Evolutionary conservation across 257 asterid species (phyloP), one percentile per base, ranked within the genome.

Genomic region (Nicotiana otophora): DNA sequence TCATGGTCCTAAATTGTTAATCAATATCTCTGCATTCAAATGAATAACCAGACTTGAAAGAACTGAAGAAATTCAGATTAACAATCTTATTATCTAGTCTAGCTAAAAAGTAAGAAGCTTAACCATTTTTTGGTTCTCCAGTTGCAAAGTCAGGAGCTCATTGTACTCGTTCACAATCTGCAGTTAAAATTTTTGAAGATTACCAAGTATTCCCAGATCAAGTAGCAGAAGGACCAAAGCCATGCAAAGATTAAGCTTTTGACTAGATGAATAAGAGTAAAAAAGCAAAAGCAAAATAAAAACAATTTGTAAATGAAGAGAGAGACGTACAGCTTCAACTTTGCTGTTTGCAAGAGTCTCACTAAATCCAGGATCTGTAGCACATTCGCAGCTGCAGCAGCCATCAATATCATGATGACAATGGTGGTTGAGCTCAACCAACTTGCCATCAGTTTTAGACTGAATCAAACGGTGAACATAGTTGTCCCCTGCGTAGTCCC

Each of bases 401-500:
- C 87, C 91, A 85, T 90, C 94, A 86, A 82, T 81, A 64, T 82
- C 81, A 83, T 70, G 88, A 23, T 76, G 34, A 85, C 97, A 89
- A 60, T 88, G 96, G 84, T 87, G 93, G 86, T 96, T 94, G 87
- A 94, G 87, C 90, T 91, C 99, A 51, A 96, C 97, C 91, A 94
- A 84, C 84, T 96, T 92, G 57, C 99, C 98, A 88, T 96, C 97
- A 66, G 98, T 93, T 87, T 96, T 96, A 80, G 98, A 93, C 85
- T 92, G 99, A 87, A 96, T 93, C 87, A 96, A 80, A 42, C 99
- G 90, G 83, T 96, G 99, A 89, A 96, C 99, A 88, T 96, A 96
- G 87, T 94, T 96, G 85, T 96, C 94, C 83, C 99, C 99, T 72
- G 91, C 92, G 84, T 90, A 91, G 86, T 96, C 98, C 99, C 99